Conservation (phyloP, 768 basidiomycete genomes). For the Auricularia heimuer region DNA sequence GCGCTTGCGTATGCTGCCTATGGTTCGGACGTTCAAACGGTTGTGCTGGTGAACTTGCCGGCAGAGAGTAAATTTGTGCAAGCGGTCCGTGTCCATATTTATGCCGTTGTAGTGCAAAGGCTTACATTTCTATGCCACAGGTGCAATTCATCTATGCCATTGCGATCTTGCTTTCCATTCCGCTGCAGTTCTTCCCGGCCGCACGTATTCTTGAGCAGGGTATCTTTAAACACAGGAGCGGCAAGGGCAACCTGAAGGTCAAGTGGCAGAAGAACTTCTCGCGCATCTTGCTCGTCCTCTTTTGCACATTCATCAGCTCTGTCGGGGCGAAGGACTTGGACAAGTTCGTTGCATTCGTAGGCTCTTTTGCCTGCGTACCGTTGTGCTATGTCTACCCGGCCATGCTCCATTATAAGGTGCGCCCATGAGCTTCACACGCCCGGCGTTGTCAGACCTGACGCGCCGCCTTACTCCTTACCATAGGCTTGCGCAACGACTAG, state of each 20-base stretch:
- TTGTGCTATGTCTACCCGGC: slow-evolving; percentile 92
- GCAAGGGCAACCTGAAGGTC: slow-evolving; percentile 68
- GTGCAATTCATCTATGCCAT: slow-evolving; percentile 84
- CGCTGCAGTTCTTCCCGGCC: slow-evolving; percentile 95
- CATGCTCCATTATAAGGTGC: slow-evolving; percentile 69
- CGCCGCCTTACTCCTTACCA: no score
- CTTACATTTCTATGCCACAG: slow-evolving; percentile 20
- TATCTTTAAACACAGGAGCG: slow-evolving; percentile 68
- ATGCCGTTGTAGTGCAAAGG: no score
- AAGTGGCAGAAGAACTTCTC: slow-evolving; percentile 88
- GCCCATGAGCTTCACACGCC: no score
- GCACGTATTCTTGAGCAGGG: slow-evolving; percentile 96
- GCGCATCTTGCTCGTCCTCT: slow-evolving; percentile 43
- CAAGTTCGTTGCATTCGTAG: slow-evolving; percentile 90
- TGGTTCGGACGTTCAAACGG: slow-evolving; percentile 79
- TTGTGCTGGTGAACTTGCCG: slow-evolving; percentile 91
- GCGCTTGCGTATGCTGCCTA: slow-evolving; percentile 82
- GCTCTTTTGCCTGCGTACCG: slow-evolving; percentile 90
- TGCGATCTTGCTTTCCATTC: slow-evolving; percentile 85
- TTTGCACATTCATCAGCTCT: slow-evolving; percentile 78
- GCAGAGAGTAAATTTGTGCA: slow-evolving; percentile 78
- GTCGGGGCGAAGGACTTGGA: slow-evolving; percentile 81
- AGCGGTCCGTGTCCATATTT: slow-evolving; percentile 40
- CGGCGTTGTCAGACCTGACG: no score
- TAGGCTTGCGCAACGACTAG: slow-evolving; percentile 63